phyloP scores from a whole-genome alignment of 768 basidiomycete species.

The Lentinus tigrinus region DNA sequence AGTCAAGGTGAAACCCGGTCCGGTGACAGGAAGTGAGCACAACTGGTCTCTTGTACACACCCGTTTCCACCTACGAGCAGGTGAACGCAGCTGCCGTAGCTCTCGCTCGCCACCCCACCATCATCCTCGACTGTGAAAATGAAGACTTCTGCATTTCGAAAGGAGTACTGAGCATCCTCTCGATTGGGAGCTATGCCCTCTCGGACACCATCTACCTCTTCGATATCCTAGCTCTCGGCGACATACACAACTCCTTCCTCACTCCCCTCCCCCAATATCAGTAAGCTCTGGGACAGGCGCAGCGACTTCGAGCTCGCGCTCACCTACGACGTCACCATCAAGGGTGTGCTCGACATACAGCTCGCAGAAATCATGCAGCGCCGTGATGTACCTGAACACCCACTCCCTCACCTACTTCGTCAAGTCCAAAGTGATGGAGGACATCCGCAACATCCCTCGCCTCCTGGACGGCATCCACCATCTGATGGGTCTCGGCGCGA shows the following conservation, averaged over 20 bases:
- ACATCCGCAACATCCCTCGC: not conserved
- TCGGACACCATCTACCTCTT: slow-evolving; percentile 36
- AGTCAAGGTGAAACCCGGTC: too few relatives aligned
- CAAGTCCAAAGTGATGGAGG: not conserved
- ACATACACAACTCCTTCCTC: slow-evolving; percentile 20
- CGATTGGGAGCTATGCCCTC: slow-evolving; percentile 34
- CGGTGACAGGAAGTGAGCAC: too few relatives aligned
- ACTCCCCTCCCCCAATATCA: slow-evolving; percentile 24
- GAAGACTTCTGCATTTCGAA: slow-evolving; percentile 33
- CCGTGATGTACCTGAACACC: not conserved
- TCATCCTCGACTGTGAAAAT: slow-evolving; percentile 44
- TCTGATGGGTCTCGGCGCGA: slow-evolving; percentile 34
- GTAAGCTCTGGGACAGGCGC: slow-evolving; percentile 44
- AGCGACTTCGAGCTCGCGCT: slow-evolving; percentile 38
- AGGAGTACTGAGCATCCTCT: slow-evolving; percentile 38
- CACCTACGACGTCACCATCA: slow-evolving; percentile 28
- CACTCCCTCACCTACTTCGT: slow-evolving; percentile 22
- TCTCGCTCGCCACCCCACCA: slow-evolving; percentile 2
- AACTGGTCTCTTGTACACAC: too few relatives aligned
- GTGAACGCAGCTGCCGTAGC: not conserved
- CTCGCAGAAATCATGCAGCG: slow-evolving; percentile 34
- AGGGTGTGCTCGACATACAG: slow-evolving; percentile 40
- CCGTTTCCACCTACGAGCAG: slow-evolving; percentile 5
- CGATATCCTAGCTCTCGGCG: slow-evolving; percentile 34
- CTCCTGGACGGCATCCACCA: slow-evolving; percentile 28